Evolutionary conservation across 352 stramenopile species (phyloP).

Genomic region (Globisporangium middletonii): DNA sequence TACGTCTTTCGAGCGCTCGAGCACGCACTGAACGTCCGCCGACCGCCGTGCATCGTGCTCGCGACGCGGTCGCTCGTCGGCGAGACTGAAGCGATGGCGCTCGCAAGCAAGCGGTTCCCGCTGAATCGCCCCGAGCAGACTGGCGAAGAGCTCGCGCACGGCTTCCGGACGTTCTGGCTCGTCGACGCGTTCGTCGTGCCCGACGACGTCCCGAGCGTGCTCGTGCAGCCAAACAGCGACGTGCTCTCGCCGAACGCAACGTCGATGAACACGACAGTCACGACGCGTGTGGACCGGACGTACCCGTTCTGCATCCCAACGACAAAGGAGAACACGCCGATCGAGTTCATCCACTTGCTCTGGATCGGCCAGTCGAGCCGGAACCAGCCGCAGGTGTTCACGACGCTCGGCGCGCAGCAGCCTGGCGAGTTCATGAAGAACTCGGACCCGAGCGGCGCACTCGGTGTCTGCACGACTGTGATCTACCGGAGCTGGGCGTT

Average conservation of each 20-base stretch:
- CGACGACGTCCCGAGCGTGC: conserved; percentile 36
- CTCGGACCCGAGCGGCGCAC: conserved; percentile 54
- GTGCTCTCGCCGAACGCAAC: conserved; percentile 83
- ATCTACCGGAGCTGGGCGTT: conserved; percentile 92
- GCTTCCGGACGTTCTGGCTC: conserved; percentile 87
- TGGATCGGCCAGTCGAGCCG: conserved; percentile 83
- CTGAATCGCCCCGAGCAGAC: conserved; percentile 90
- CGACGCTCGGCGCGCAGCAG: conserved; percentile 83
- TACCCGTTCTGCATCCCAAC: conserved; percentile 93
- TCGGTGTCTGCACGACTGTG: conserved; percentile 79
- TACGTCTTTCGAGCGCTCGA: conserved; percentile 77
- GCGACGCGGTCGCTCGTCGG: conserved; percentile 22
- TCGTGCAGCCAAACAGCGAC: conserved; percentile 73
- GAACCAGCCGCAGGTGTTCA: conserved; percentile 91
- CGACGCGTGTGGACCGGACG: conserved; percentile 77
- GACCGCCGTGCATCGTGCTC: conserved; percentile 79
- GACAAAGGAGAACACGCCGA: conserved; percentile 87
- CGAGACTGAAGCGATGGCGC: conserved; percentile 15
- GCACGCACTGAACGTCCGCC: conserved; percentile 84
- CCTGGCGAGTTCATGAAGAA: conserved; percentile 90
- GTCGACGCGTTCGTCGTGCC: conserved; percentile 44
- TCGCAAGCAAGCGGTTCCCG: conserved; percentile 34
- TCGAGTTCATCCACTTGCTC: conserved; percentile 92
- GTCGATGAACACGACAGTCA: conserved; percentile 80
- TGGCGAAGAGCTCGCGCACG: conserved; percentile 77